Percentiles rank a stretch among this genome's conserved stretches.
Evolutionary conservation across 345 rosid genomes (phyloP).

Genomic region (Raphanus sativus): DNA sequence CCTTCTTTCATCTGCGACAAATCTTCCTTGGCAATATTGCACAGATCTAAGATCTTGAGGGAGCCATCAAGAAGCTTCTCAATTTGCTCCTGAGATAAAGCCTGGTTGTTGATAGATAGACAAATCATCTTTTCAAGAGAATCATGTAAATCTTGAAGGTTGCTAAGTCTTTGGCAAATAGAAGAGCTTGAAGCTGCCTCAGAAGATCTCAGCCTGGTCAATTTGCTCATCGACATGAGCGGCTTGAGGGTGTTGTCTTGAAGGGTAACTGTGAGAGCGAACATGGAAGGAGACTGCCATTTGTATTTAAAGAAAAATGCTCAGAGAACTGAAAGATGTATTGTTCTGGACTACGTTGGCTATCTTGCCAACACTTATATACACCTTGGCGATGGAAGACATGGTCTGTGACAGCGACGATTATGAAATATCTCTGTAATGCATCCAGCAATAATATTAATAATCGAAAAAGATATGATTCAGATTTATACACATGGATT

Average conservation of each 20-base stretch:
- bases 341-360: constrained; percentile 14
- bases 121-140: constrained; percentile 34
- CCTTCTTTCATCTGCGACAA: constrained; percentile 32
- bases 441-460: not conserved
- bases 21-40: constrained; percentile 40
- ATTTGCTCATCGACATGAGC: constrained; percentile 33
- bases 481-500: constrained; percentile 1
- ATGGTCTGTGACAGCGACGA: not conserved
- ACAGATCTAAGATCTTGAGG: constrained; percentile 34
- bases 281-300: constrained; percentile 44
- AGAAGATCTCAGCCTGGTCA: constrained; percentile 37
- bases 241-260: constrained; percentile 44
- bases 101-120: constrained; percentile 26
- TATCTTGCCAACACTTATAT: not conserved
- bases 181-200: constrained; percentile 23
- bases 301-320: not conserved
- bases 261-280: constrained; percentile 52
- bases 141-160: constrained; percentile 37
- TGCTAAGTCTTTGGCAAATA: constrained; percentile 12
- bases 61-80: constrained; percentile 44
- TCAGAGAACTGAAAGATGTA: constrained; percentile 2
- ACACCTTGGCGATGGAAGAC: not conserved
- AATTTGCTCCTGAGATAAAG: constrained; percentile 32
- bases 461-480: not conserved
- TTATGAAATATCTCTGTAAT: not conserved